Conservation (phyloP, 345 rosid species). For the Syzygium oleosum region DNA sequence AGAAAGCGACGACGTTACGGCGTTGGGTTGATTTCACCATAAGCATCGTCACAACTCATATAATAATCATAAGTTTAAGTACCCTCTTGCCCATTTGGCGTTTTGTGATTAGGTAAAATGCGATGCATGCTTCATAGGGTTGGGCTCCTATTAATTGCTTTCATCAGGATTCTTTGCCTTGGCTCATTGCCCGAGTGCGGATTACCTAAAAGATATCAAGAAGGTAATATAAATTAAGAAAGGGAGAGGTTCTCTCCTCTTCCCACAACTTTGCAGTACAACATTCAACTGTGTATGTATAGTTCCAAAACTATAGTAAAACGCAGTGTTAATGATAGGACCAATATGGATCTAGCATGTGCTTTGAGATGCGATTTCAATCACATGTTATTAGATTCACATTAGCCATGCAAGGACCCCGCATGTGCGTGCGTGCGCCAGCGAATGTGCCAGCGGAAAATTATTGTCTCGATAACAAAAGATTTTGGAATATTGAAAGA, state of each 20-base stretch:
- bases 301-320: not conserved
- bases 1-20: not conserved
- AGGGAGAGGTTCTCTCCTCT: not conserved
- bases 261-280: not conserved
- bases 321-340: not conserved
- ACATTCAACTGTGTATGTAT: not conserved
- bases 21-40: not conserved
- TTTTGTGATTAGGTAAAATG: not conserved
- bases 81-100: not conserved
- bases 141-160: not conserved
- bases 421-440: not conserved
- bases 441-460: not conserved
- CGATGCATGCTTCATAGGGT: not conserved
- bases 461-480: not conserved
- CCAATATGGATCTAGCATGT: not conserved
- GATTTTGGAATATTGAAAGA: not conserved
- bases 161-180: not conserved
- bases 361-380: too few species aligned
- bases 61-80: not conserved
- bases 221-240: not conserved
- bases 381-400: not conserved
- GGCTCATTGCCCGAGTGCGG: not conserved
- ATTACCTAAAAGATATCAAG: not conserved
- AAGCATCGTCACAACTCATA: not conserved
- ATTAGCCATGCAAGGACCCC: not conserved